A percentile compares a stretch with the other conserved stretches of the same genome.
phyloP scores from a whole-genome alignment of 1,139 yeast species.

The Debaryomyces psychrophilus region DNA sequence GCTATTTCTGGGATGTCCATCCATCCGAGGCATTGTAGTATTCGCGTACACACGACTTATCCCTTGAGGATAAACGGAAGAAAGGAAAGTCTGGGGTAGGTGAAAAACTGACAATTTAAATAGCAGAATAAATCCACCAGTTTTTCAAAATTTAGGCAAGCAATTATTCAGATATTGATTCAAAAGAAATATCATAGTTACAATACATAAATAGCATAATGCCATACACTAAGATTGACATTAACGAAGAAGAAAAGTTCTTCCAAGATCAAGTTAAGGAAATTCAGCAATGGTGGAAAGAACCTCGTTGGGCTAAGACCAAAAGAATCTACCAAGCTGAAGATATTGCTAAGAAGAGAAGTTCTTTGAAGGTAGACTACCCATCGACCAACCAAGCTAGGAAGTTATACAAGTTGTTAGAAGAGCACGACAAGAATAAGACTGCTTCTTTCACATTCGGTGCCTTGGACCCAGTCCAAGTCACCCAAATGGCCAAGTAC shows the following conservation, averaged over 20 bases:
- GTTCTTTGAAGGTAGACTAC: slow-evolving; percentile 66
- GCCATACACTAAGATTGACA: slow-evolving; percentile 58
- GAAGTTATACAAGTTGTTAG: slow-evolving; percentile 70
- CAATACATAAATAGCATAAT: slow-evolving; percentile 20
- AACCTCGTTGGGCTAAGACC: slow-evolving; percentile 88
- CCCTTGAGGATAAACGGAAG: slow-evolving; percentile 9
- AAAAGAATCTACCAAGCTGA: slow-evolving; percentile 88
- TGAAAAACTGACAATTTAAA: slow-evolving; percentile 7
- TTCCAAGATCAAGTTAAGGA: slow-evolving; percentile 73
- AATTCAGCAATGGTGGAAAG: slow-evolving; percentile 87
- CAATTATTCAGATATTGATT: background rate
- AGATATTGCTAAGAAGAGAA: slow-evolving; percentile 89
- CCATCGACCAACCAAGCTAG: slow-evolving; percentile 84
- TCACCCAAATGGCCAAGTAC: slow-evolving; percentile 94
- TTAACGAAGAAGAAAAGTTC: slow-evolving; percentile 62
- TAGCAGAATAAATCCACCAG: slow-evolving; percentile 5
- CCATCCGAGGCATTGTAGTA: slow-evolving; percentile 1
- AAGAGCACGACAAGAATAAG: slow-evolving; percentile 71
- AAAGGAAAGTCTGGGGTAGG: slow-evolving; percentile 10
- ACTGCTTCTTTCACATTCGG: slow-evolving; percentile 92
- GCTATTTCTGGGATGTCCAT: background rate
- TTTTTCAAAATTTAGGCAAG: background rate
- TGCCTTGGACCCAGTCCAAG: slow-evolving; percentile 95
- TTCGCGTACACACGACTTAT: slow-evolving; percentile 1
- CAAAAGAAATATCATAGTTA: background rate